phyloP scores from a whole-genome alignment of 306 rosid species.

The Geum urbanum region DNA sequence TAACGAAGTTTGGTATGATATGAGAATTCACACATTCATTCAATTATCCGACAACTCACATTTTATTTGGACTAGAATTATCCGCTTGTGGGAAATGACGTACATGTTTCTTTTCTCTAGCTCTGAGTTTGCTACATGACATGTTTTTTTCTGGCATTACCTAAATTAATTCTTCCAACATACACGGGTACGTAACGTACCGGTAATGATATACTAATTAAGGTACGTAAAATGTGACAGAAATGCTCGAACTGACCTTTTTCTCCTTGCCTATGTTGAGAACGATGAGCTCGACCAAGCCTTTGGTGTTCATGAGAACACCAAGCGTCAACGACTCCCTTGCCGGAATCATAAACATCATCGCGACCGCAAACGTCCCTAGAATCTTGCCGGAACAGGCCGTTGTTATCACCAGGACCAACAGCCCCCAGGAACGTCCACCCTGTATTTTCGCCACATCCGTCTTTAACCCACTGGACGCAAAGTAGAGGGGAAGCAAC shows the following conservation, averaged over 20 bases:
- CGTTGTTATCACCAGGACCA: conserved; percentile 52
- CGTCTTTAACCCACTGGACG: conserved; percentile 81
- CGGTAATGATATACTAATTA: neutral
- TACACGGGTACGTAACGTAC: too few species aligned
- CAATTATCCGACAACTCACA: neutral
- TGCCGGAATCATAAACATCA: conserved; percentile 55
- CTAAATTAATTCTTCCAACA: neutral
- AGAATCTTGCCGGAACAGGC: conserved; percentile 78
- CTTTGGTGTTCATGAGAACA: conserved; percentile 91
- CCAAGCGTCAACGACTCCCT: conserved; percentile 75
- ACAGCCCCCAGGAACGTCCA: conserved; percentile 60
- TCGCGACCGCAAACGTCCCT: conserved; percentile 68
- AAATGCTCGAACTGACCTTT: conserved; percentile 44
- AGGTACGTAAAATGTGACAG: neutral
- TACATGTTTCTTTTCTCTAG: neutral
- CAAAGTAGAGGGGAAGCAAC: conserved; percentile 79
- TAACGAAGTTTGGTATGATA: neutral
- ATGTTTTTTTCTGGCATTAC: neutral
- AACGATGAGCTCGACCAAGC: conserved; percentile 85
- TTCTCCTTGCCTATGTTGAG: conserved; percentile 92
- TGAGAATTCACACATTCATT: neutral
- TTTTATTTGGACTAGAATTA: neutral
- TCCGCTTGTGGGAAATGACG: neutral
- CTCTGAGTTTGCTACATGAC: neutral
- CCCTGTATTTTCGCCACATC: conserved; percentile 64